Percentiles rank a stretch among this genome's conserved stretches.
Conservation (phyloP, 495 filamentous ascomycete genomes). For the Hyaloscypha variabilis region DNA sequence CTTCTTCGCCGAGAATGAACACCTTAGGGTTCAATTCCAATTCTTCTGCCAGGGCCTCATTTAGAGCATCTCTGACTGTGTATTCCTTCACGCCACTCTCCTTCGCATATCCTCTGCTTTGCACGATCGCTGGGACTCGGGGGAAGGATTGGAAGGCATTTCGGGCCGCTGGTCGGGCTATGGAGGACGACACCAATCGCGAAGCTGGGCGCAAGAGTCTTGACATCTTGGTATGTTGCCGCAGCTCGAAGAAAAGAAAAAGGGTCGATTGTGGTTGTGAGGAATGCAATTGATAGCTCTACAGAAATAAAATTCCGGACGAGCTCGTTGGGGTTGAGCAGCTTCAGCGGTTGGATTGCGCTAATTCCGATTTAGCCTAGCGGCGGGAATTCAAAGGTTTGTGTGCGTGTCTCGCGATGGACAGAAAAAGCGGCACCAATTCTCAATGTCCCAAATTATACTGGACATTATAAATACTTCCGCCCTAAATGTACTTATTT, state of each 20-base stretch:
- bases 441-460: too few species aligned
- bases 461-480: too few species aligned
- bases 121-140: conserved; percentile 42
- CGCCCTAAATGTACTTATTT: too few species aligned
- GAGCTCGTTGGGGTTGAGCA: background rate
- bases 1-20: conserved; percentile 95
- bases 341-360: background rate
- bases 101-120: conserved; percentile 56
- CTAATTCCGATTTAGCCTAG: background rate
- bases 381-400: background rate
- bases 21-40: conserved; percentile 92
- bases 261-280: conserved; percentile 26
- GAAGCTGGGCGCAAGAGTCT: conserved; percentile 81
- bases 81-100: conserved; percentile 79
- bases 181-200: conserved; percentile 70
- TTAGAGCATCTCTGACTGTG: conserved; percentile 94
- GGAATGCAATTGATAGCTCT: background rate
- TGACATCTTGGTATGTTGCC: conserved; percentile 49
- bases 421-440: too few species aligned
- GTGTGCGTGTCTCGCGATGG: too few species aligned
- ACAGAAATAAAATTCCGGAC: background rate
- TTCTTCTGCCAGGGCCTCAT: conserved; percentile 97
- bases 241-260: conserved; percentile 31
- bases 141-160: conserved; percentile 51
- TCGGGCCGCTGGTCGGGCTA: conserved; percentile 52